Conservation (phyloP, 2,329 filamentous ascomycete species). For the Endoconidiophora laricicola region DNA sequence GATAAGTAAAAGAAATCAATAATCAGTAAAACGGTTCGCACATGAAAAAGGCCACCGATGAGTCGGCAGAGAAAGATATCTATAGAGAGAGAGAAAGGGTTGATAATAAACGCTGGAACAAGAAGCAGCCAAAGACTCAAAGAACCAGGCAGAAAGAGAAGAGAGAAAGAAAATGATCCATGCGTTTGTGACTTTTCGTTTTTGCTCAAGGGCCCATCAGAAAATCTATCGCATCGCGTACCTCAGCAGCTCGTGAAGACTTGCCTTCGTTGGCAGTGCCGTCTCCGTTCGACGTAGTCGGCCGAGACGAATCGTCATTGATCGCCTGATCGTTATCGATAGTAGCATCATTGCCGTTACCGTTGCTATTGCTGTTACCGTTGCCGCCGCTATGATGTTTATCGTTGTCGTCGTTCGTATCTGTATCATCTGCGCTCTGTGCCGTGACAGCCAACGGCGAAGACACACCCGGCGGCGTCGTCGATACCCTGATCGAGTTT, state of each 20-base stretch:
- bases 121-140: conserved; percentile 9
- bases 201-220: conserved; percentile 30
- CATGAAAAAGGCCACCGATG: neutral
- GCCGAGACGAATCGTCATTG: neutral
- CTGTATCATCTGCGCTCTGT: neutral
- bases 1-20: neutral
- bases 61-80: too few species aligned
- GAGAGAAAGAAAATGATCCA: conserved; percentile 14
- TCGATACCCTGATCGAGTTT: conserved; percentile 36
- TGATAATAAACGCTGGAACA: neutral
- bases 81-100: too few species aligned
- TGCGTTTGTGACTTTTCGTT: too few species aligned
- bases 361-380: too few species aligned
- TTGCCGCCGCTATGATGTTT: too few species aligned
- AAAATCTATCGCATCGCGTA: conserved; percentile 24
- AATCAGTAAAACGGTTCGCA: neutral
- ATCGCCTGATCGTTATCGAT: neutral
- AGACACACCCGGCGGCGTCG: conserved; percentile 17
- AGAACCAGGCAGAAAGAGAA: conserved; percentile 5
- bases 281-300: neutral
- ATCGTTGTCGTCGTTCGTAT: neutral
- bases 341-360: neutral
- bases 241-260: neutral
- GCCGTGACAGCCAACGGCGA: conserved; percentile 5
- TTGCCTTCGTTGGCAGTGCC: neutral